Percentiles rank a stretch among this genome's conserved stretches.
phyloP scores from a whole-genome alignment of 345 rosid species.

The Hibiscus mutabilis region DNA sequence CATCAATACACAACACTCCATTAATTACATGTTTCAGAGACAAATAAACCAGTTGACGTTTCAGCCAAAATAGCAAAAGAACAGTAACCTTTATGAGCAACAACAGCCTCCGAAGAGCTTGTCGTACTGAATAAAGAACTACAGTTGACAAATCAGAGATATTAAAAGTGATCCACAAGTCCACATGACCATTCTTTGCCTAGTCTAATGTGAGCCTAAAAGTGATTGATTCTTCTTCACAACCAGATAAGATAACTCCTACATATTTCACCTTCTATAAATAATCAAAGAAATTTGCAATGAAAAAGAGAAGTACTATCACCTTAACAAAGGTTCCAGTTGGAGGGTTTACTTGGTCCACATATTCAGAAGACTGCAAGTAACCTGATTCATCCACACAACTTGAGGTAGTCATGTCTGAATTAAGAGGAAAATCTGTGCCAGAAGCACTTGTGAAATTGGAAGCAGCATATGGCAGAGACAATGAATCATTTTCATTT shows the following conservation, averaged over 20 bases:
- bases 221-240: background rate
- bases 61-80: conserved; percentile 1
- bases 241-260: background rate
- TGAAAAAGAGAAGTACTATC: background rate
- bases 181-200: background rate
- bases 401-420: conserved; percentile 59
- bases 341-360: conserved; percentile 53
- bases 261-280: background rate
- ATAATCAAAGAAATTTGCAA: conserved; percentile 1
- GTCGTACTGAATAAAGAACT: background rate
- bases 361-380: conserved; percentile 69
- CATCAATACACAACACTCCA: background rate
- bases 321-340: conserved; percentile 89
- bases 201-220: background rate
- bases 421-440: conserved; percentile 68
- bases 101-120: background rate
- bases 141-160: background rate
- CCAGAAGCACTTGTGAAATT: conserved; percentile 33
- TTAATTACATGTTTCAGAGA: background rate
- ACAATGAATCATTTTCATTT: conserved; percentile 53
- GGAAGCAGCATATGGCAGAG: conserved; percentile 38
- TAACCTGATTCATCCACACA: conserved; percentile 75
- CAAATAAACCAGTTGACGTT: background rate
- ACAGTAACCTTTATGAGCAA: background rate
- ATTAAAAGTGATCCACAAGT: background rate